Conservation (phyloP, 2,329 filamentous ascomycete genomes). For the Fusarium cyanostomum region DNA sequence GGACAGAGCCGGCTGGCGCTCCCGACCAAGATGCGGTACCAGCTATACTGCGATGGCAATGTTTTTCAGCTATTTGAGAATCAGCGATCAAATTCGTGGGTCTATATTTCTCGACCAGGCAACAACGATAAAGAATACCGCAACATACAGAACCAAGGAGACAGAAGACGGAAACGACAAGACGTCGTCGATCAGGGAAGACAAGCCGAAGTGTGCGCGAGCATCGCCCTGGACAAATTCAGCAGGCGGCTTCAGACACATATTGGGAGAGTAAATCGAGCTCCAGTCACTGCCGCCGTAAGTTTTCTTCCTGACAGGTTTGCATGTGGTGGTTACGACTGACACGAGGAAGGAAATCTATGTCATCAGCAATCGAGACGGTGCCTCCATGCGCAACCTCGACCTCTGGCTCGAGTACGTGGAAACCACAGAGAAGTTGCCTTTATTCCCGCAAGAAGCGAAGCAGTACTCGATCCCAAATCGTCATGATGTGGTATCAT, state of each 20-base stretch:
- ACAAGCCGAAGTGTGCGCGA: not conserved
- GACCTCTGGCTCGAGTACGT: conserved; percentile 5
- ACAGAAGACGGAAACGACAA: not conserved
- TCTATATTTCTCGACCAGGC: not conserved
- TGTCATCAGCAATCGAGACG: conserved; percentile 7
- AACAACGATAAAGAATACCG: not conserved
- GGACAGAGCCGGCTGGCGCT: not conserved
- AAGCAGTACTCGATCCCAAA: not conserved
- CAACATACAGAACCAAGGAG: not conserved
- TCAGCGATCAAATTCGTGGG: not conserved
- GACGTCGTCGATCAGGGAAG: not conserved
- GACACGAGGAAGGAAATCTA: not conserved
- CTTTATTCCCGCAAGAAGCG: not conserved
- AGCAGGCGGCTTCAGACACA: not conserved
- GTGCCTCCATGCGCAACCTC: not conserved
- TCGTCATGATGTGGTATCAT: accelerated
- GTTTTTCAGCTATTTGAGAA: not conserved
- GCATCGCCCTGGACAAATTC: not conserved
- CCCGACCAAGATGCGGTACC: conserved; percentile 1
- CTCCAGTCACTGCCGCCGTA: not conserved
- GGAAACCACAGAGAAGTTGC: not conserved
- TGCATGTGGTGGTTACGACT: too few relatives aligned
- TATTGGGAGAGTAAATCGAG: not conserved
- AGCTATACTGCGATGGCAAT: not conserved
- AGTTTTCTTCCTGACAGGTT: too few relatives aligned